phyloP scores from a whole-genome alignment of 2,329 filamentous ascomycete genomes.

The Westerdykella sp. region DNA sequence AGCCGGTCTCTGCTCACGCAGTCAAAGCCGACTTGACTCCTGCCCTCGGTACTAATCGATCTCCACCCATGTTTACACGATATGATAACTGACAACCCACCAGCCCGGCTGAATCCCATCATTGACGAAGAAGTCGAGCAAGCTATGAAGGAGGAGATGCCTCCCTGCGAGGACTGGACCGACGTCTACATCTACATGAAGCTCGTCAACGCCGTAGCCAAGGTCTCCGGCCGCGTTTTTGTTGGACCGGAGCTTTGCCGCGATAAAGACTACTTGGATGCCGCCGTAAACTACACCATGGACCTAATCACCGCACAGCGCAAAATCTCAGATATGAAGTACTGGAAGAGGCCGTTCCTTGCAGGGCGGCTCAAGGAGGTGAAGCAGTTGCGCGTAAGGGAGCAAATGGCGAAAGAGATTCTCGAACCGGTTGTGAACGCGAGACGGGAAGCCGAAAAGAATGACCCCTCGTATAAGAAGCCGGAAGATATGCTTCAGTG shows the following conservation, averaged over 20 bases:
- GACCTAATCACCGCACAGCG: conserved; percentile 24
- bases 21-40: conserved; percentile 33
- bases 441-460: conserved; percentile 16
- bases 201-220: conserved; percentile 29
- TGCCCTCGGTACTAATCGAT: conserved; percentile 18
- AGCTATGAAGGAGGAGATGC: conserved; percentile 21
- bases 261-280: conserved; percentile 26
- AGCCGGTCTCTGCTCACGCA: conserved; percentile 12
- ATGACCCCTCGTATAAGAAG: conserved; percentile 25
- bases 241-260: conserved; percentile 27
- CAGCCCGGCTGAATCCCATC: conserved; percentile 25
- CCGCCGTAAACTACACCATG: conserved; percentile 26
- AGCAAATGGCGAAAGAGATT: conserved; percentile 9
- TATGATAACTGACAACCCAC: conserved; percentile 6
- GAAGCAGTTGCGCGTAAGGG: conserved; percentile 13
- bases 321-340: conserved; percentile 22
- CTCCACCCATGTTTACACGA: background rate
- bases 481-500: conserved; percentile 37
- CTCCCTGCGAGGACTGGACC: conserved; percentile 29
- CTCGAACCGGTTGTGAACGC: conserved; percentile 23
- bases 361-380: conserved; percentile 23
- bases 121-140: conserved; percentile 28
- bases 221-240: conserved; percentile 30
- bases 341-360: conserved; percentile 21
- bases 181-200: conserved; percentile 21